These are phyloP conservation scores for Tulasnella sp. DNA, from an alignment of 768 basidiomycete genomes.

Conservation along the genomic window DNA sequence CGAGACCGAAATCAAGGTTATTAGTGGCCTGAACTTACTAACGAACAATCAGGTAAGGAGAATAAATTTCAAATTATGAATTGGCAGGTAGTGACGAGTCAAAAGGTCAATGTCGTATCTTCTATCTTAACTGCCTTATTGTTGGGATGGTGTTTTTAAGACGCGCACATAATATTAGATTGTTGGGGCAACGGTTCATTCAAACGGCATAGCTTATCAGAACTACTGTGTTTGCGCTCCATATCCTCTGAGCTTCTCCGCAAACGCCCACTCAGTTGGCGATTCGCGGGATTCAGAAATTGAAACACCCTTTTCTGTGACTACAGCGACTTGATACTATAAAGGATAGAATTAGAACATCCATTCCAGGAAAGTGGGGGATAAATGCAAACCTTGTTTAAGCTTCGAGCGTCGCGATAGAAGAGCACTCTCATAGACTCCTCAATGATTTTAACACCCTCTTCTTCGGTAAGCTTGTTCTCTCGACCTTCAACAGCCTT, in stretches of 20 bases:
- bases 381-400: slow-evolving; percentile 71
- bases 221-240: slow-evolving; percentile 76
- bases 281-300: slow-evolving; percentile 69
- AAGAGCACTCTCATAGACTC: slow-evolving; percentile 86
- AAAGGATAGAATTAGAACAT: background rate
- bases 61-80: background rate
- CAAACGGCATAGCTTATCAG: too few species aligned
- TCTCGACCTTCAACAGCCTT: slow-evolving; percentile 79
- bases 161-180: too few species aligned
- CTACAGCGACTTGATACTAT: slow-evolving; percentile 93
- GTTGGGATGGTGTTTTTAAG: slow-evolving; percentile 26
- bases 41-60: slow-evolving; percentile 68
- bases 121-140: slow-evolving; percentile 29
- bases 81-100: background rate
- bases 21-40: slow-evolving; percentile 53
- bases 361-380: background rate
- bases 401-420: slow-evolving; percentile 89
- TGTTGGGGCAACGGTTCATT: too few species aligned
- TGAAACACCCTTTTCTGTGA: slow-evolving; percentile 59
- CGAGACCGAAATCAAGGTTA: slow-evolving; percentile 39
- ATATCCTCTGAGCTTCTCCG: slow-evolving; percentile 83
- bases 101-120: slow-evolving; percentile 36
- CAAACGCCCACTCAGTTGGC: slow-evolving; percentile 81
- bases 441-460: slow-evolving; percentile 66
- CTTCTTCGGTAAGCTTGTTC: slow-evolving; percentile 57